Evolutionary conservation across 257 asterid species (phyloP).

Genomic region (Oldenlandia corymbosa): DNA sequence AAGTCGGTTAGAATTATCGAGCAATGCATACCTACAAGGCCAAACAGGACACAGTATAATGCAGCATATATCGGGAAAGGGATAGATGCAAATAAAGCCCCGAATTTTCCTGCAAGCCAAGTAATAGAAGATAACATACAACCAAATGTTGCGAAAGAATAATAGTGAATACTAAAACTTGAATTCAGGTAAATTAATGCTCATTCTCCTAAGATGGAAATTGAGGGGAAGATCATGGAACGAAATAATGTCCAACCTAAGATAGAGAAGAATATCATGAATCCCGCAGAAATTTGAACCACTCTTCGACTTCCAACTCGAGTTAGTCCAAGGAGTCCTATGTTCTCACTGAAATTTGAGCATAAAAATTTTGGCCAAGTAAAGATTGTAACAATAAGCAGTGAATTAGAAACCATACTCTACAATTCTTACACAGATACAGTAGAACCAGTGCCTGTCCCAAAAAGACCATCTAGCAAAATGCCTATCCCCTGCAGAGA

Average conservation of each 20-base stretch:
- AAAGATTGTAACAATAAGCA: neutral
- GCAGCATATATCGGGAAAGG: conserved; percentile 93
- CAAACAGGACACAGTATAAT: conserved; percentile 81
- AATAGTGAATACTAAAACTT: too few species aligned
- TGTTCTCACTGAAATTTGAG: conserved; percentile 68
- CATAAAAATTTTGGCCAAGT: conserved; percentile 2
- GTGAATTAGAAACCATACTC: neutral
- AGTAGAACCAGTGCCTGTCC: conserved; percentile 88
- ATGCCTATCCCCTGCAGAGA: conserved; percentile 80
- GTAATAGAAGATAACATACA: neutral
- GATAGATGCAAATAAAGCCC: conserved; percentile 97
- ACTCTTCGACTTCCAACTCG: conserved; percentile 99
- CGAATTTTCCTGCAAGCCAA: conserved; percentile 76
- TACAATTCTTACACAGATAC: conserved; percentile 78
- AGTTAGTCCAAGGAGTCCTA: conserved; percentile 96
- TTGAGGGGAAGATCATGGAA: too few species aligned
- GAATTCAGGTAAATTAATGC: too few species aligned
- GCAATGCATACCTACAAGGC: conserved; percentile 81
- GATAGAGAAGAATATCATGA: conserved; percentile 95
- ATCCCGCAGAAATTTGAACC: conserved; percentile 90
- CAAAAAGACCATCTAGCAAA: conserved; percentile 88
- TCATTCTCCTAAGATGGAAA: too few species aligned
- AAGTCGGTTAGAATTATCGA: conserved; percentile 1
- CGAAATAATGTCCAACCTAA: too few species aligned
- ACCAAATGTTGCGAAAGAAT: too few species aligned